A percentile compares a stretch with the other conserved stretches of the same genome.
Evolutionary conservation across 2,329 filamentous ascomycete genomes (phyloP).

Genomic region (Cladosporium sp.): DNA sequence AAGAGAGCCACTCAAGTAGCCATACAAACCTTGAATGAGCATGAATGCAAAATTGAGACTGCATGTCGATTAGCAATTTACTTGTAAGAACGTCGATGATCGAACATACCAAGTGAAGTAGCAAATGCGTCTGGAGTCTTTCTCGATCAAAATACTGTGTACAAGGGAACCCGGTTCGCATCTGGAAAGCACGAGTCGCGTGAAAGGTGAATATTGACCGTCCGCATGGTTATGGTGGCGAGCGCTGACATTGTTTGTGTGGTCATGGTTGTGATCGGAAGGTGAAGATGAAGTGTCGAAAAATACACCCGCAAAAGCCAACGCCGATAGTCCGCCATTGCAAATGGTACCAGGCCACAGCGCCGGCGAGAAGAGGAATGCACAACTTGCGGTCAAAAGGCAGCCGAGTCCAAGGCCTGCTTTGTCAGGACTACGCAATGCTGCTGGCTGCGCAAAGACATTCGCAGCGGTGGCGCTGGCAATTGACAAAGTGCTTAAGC

Average conservation of each 20-base stretch:
- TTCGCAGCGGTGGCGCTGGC: conserved; percentile 40
- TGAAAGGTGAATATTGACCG: conserved; percentile 62
- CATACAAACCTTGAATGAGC: conserved; percentile 90
- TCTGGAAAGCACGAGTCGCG: conserved; percentile 65
- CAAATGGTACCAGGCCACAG: conserved; percentile 32
- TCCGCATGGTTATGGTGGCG: conserved; percentile 32
- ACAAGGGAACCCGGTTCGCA: conserved; percentile 71
- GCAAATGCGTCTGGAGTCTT: conserved; percentile 90
- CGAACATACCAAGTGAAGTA: conserved; percentile 82
- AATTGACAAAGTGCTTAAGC: conserved; percentile 39
- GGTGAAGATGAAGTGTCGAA: conserved; percentile 36
- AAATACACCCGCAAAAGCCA: conserved; percentile 36
- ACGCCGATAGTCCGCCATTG: conserved; percentile 31
- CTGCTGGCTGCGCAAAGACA: conserved; percentile 38
- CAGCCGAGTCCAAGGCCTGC: conserved; percentile 32
- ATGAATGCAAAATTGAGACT: conserved; percentile 95
- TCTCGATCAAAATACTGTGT: conserved; percentile 81
- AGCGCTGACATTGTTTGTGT: conserved; percentile 27
- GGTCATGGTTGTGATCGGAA: conserved; percentile 27
- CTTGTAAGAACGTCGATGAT: conserved; percentile 11
- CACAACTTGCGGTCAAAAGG: conserved; percentile 27
- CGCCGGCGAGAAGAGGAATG: conserved; percentile 33
- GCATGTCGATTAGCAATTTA: not conserved
- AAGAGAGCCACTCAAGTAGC: conserved; percentile 86
- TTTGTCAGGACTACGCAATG: conserved; percentile 36